Percentiles rank a stretch among this genome's conserved stretches.
Evolutionary conservation across 148 eudicot species (phyloP).

Genomic region (Fagopyrum tataricum): DNA sequence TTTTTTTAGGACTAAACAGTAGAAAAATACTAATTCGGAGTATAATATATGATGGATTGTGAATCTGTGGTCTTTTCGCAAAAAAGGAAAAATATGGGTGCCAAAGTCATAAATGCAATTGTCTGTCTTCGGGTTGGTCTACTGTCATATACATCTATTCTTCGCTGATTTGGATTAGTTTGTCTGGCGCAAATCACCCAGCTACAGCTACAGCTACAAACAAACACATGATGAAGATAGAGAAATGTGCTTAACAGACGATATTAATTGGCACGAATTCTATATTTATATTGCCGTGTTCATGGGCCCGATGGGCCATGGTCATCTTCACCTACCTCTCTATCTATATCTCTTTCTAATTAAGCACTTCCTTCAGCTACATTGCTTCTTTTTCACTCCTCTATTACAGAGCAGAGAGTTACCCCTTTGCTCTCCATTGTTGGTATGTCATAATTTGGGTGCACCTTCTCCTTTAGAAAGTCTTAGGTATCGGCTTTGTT

Average conservation of each 20-base stretch:
- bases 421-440: not conserved
- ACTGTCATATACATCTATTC: slow-evolving; percentile 9
- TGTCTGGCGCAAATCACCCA: not conserved
- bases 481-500: slow-evolving; percentile 22
- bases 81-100: not conserved
- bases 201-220: not conserved
- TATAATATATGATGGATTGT: not conserved
- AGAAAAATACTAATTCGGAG: not conserved
- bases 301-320: not conserved
- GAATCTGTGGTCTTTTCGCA: not conserved
- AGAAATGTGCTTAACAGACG: slow-evolving; percentile 2
- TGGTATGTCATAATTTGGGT: slow-evolving; percentile 20
- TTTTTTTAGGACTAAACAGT: not conserved
- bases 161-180: not conserved
- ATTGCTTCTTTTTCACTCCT: slow-evolving; percentile 28
- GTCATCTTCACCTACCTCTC: slow-evolving; percentile 7
- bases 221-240: not conserved
- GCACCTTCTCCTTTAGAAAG: not conserved
- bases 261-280: not conserved
- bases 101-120: not conserved
- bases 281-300: not conserved
- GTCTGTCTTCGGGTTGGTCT: not conserved
- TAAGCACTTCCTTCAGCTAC: slow-evolving; percentile 12
- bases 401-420: not conserved
- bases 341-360: not conserved